Evolutionary conservation across 2,329 filamentous ascomycete genomes (phyloP), one percentile per base, ranked within the genome.

Genomic region (Fusarium tuaranense): DNA sequence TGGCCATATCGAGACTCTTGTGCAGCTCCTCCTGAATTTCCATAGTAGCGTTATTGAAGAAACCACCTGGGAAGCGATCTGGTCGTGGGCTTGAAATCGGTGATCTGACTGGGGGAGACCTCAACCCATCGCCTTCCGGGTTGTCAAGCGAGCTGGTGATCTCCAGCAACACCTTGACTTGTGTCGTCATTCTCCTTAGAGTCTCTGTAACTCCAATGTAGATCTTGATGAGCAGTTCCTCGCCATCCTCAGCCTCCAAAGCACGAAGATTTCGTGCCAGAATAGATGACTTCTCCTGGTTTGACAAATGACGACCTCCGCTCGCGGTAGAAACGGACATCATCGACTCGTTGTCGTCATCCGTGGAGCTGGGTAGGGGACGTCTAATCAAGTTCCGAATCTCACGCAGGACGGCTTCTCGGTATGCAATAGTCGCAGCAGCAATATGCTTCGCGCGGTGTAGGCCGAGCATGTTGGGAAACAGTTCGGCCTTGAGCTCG

Each of bases 151-250:
- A 92, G 81, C 95, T 98, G 1, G 95, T 97, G 22, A 98, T 94
- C 82, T 99, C 97, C 12, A 99, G 87, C n/a, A 99, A 84, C 12
- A 98, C 92, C 82, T 99, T 99, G 65, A 97, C 93, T 81, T 98
- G 96, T 0, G 95, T 95, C 20, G 94, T 95, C 9, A 98, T 86
- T 78, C 97, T 90, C 67, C 97, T 89, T 58, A 99, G 82, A 5
- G 94, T 94, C 84, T 99, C 97, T 5, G 96, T 93, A 10, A 98
- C 92, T 38, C 93, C 92, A 20, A 95, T 93, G 79, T 98, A 99
- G 18, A 97, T 93, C 67, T 91, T 94, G 34, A 91, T 87, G 16
- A 98, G 88, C 77, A 98, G 89, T 8, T 92, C 90, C 82, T 98
- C 96, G 0, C 95, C 94, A 82, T 97, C 95, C 67, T 93, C 91